phyloP scores from a whole-genome alignment of 352 stramenopile genomes.

The Pythium scleroteichum region DNA sequence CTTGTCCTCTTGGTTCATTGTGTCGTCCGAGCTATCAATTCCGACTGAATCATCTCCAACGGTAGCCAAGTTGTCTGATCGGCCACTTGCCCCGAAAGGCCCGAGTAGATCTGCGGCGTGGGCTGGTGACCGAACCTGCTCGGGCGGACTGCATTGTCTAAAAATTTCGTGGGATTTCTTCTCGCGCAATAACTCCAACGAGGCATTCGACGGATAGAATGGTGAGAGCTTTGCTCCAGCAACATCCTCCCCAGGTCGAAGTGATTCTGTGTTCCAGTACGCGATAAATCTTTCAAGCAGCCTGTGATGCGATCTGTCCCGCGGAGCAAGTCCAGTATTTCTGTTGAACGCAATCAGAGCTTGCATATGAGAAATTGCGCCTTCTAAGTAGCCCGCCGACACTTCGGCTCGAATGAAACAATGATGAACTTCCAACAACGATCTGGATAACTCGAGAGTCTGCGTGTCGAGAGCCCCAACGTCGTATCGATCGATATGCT shows the following conservation, averaged over 20 bases:
- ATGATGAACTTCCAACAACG: slow-evolving; percentile 50
- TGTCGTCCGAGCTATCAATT: not conserved
- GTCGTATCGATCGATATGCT: slow-evolving; percentile 5
- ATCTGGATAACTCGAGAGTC: slow-evolving; percentile 13
- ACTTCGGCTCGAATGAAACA: slow-evolving; percentile 56
- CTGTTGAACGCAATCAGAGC: slow-evolving; percentile 54
- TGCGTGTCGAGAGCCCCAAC: slow-evolving; percentile 3
- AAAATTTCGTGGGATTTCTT: too few species aligned
- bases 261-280: not conserved
- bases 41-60: slow-evolving; percentile 2
- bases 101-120: slow-evolving; percentile 2
- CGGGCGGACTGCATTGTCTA: not conserved
- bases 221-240: too few species aligned
- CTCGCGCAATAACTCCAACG: too few species aligned
- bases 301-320: not conserved
- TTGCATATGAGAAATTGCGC: slow-evolving; percentile 65
- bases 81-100: not conserved
- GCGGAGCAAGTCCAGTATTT: not conserved
- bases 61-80: not conserved
- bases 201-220: too few species aligned
- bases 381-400: slow-evolving; percentile 59
- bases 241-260: slow-evolving; percentile 1
- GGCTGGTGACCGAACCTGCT: slow-evolving; percentile 1
- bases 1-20: not conserved
- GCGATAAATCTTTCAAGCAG: not conserved